Conservation (phyloP, 441 rosid genomes). For the Dalechampia spathulata region DNA sequence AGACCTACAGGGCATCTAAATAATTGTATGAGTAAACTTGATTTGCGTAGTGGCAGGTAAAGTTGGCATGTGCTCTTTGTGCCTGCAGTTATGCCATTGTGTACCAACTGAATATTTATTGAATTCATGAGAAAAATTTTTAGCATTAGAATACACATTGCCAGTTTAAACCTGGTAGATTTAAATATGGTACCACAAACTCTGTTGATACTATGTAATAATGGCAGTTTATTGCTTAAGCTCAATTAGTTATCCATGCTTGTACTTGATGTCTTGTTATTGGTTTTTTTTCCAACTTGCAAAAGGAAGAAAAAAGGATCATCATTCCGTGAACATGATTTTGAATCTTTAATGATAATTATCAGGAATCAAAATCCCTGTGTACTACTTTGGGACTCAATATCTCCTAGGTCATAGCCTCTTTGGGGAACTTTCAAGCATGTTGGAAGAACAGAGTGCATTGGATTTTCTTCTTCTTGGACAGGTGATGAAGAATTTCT, state of each 20-base stretch:
- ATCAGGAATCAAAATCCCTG: conserved; percentile 24
- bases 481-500: conserved; percentile 18
- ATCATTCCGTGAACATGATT: neutral
- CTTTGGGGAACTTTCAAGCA: conserved; percentile 10
- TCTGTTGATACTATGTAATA: neutral
- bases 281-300: neutral
- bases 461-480: conserved; percentile 36
- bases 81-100: too few species aligned
- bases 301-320: neutral
- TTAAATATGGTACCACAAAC: neutral
- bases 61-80: too few species aligned
- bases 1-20: too few species aligned
- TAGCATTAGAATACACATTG: too few species aligned
- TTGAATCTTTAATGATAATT: conserved; percentile 8
- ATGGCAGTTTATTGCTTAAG: neutral
- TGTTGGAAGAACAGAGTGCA: conserved; percentile 24
- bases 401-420: conserved; percentile 14
- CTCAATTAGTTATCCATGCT: neutral
- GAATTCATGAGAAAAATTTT: too few species aligned
- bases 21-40: too few species aligned
- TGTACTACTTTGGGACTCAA: conserved; percentile 25
- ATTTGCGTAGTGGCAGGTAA: too few species aligned
- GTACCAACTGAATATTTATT: too few species aligned
- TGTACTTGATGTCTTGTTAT: neutral
- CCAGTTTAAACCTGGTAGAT: neutral